phyloP scores from a whole-genome alignment of 139 green algal species.

The Picocystis salinarum region DNA sequence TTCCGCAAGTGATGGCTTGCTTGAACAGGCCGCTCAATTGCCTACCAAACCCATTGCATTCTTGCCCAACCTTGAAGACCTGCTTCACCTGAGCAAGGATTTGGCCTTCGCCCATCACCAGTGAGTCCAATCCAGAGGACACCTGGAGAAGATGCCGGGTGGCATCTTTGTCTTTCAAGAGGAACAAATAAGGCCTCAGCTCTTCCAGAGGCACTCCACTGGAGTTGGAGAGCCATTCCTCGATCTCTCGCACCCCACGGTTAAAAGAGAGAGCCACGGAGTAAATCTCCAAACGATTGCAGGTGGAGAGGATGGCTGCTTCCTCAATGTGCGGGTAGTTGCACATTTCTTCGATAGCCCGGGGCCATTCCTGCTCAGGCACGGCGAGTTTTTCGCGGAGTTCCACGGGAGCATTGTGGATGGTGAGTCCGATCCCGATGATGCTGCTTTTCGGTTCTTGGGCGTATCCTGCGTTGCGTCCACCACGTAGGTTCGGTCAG shows the following conservation, averaged over 20 bases:
- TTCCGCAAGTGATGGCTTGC: constrained; percentile 90
- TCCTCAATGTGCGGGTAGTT: constrained; percentile 93
- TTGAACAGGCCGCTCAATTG: constrained; percentile 98
- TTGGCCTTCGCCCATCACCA: constrained; percentile 97
- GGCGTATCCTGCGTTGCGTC: constrained; percentile 83
- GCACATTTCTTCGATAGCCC: constrained; percentile 80
- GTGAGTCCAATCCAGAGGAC: constrained; percentile 79
- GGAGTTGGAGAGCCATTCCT: constrained; percentile 87
- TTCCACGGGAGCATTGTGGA: constrained; percentile 88
- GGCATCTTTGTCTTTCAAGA: constrained; percentile 88
- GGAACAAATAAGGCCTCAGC: constrained; percentile 84
- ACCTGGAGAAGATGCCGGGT: constrained; percentile 86
- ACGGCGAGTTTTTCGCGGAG: constrained; percentile 94
- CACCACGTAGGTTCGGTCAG: too few relatives aligned
- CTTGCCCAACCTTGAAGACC: constrained; percentile 63
- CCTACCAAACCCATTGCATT: constrained; percentile 71
- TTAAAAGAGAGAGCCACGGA: constrained; percentile 85
- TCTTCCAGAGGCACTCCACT: constrained; percentile 77
- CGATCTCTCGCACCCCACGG: constrained; percentile 79
- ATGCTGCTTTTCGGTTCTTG: constrained; percentile 77
- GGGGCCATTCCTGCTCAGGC: constrained; percentile 73
- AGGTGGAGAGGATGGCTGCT: constrained; percentile 88
- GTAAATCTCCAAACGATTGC: constrained; percentile 99
- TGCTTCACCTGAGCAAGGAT: constrained; percentile 90
- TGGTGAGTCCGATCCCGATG: constrained; percentile 84